Evolutionary conservation across 768 basidiomycete species (phyloP).

Genomic region (Rhodotorula graminis): DNA sequence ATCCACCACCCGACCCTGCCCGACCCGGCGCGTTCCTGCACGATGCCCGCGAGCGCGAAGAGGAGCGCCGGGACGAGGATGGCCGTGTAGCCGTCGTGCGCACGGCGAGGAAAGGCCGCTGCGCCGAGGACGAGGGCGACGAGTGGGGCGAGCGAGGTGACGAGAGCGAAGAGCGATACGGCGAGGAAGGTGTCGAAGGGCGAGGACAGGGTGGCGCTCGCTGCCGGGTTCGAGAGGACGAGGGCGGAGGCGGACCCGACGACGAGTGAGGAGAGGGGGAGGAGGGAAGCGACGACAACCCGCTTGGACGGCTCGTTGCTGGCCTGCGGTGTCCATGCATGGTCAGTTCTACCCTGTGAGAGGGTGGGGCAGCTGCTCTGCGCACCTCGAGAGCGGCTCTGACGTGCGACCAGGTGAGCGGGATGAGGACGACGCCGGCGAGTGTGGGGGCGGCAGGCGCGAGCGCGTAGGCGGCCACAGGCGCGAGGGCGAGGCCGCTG

Average conservation of each 20-base stretch:
- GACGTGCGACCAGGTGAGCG: neutral
- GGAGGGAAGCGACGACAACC: no score
- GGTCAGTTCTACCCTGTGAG: no score
- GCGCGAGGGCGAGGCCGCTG: neutral
- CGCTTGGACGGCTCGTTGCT: neutral
- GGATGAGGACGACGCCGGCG: neutral
- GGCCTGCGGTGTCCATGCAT: neutral
- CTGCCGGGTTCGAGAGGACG: neutral
- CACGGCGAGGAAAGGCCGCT: no score
- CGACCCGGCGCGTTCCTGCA: neutral
- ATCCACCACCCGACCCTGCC: neutral
- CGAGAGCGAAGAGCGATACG: neutral
- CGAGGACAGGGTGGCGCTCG: neutral
- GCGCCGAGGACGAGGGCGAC: neutral
- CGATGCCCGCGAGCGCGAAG: neutral
- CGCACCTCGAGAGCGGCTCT: neutral
- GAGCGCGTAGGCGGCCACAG: neutral
- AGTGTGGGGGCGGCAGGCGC: neutral
- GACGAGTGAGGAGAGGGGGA: neutral
- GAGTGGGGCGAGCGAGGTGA: conserved; percentile 1
- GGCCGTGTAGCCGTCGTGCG: neutral
- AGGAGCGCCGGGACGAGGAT: neutral
- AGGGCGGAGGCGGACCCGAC: neutral
- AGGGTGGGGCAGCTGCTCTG: rapidly evolving
- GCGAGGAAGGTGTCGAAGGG: neutral